Evolutionary conservation across 352 stramenopile species (phyloP).

Genomic region (Phytophthora nicotianae): DNA sequence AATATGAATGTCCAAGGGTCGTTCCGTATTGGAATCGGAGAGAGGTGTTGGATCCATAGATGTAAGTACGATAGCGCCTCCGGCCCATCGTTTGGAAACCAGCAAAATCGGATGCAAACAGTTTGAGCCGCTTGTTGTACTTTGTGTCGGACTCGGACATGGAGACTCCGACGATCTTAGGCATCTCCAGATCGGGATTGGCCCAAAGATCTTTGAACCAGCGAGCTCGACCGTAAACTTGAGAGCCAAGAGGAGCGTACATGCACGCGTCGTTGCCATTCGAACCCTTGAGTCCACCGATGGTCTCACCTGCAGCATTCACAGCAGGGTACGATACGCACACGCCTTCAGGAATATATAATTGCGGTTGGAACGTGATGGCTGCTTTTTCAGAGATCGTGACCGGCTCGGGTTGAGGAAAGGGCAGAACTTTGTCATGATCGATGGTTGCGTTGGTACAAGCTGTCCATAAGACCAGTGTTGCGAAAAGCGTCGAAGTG

Average conservation of each 20-base stretch:
- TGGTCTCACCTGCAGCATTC: slow-evolving; percentile 1
- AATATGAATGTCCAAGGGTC: neutral
- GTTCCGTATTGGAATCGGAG: neutral
- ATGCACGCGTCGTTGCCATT: slow-evolving; percentile 3
- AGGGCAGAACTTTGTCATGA: slow-evolving; percentile 9
- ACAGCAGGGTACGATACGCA: slow-evolving; percentile 11
- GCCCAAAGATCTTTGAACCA: slow-evolving; percentile 1
- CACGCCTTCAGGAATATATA: neutral
- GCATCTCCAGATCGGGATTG: neutral
- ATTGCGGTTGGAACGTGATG: slow-evolving; percentile 13
- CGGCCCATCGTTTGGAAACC: neutral
- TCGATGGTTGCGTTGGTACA: neutral
- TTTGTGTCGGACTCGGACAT: slow-evolving; percentile 6
- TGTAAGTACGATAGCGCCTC: neutral
- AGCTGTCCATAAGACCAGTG: neutral
- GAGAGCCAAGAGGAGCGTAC: slow-evolving; percentile 2
- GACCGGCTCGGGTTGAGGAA: slow-evolving; percentile 9
- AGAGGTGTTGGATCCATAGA: slow-evolving; percentile 4
- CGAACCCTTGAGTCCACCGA: neutral
- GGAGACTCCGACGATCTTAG: slow-evolving; percentile 3
- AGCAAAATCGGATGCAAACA: neutral
- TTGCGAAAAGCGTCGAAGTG: neutral
- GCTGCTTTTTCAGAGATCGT: slow-evolving; percentile 4
- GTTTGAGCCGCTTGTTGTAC: neutral
- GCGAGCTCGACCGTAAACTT: slow-evolving; percentile 10